Evolutionary conservation across 441 rosid species (phyloP).

Genomic region (Euphorbia schlechtendalii): DNA sequence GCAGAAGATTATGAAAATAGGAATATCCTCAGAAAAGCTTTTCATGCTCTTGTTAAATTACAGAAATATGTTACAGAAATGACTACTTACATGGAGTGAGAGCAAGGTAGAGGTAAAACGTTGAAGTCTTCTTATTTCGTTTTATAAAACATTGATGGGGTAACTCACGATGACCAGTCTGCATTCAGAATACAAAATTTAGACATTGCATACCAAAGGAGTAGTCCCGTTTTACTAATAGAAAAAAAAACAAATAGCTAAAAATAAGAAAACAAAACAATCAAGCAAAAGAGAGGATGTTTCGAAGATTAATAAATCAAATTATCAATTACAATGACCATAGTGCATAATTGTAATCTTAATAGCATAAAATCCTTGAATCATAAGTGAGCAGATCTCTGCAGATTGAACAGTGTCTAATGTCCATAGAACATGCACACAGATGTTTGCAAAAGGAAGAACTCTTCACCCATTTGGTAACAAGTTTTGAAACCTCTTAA

Average conservation of each 20-base stretch:
- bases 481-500: too few species aligned
- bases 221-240: too few species aligned
- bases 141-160: slow-evolving; percentile 71
- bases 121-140: slow-evolving; percentile 68
- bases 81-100: slow-evolving; percentile 71
- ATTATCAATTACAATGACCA: too few species aligned
- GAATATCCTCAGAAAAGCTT: slow-evolving; percentile 5
- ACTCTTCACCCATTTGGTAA: too few species aligned
- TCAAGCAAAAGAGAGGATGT: not conserved
- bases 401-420: too few species aligned
- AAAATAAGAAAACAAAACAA: not conserved
- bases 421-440: too few species aligned
- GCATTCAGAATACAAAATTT: slow-evolving; percentile 31
- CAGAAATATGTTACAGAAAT: too few species aligned
- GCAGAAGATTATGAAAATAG: not conserved
- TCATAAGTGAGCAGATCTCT: too few species aligned
- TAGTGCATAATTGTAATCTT: not conserved
- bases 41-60: too few species aligned
- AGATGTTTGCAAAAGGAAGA: too few species aligned
- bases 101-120: slow-evolving; percentile 71
- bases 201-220: slow-evolving; percentile 8
- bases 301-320: too few species aligned
- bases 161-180: slow-evolving; percentile 78
- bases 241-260: not conserved
- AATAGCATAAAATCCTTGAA: not conserved